Percentiles rank a stretch among this genome's conserved stretches.
Evolutionary conservation across 805 yeast genomes (phyloP).

Genomic region (Saccharomycopsis fodiens): DNA sequence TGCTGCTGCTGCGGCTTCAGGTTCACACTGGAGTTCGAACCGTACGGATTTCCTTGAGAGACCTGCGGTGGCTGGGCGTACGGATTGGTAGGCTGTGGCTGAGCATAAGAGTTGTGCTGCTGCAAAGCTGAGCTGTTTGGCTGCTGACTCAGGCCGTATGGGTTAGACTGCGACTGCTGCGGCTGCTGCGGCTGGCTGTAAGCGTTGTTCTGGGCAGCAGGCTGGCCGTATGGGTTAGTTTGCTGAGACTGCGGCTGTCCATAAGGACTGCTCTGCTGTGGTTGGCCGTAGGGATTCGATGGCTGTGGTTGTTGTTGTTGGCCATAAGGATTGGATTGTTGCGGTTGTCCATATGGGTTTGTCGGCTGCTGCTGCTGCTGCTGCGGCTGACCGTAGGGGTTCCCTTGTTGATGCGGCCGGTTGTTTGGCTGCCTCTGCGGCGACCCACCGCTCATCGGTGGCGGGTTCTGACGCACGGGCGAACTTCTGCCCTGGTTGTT

Average conservation of each 20-base stretch:
- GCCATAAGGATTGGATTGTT: conserved; percentile 1
- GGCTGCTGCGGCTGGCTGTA: not conserved
- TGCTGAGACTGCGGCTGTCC: not conserved
- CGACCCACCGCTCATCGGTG: not conserved
- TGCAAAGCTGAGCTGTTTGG: too few species aligned
- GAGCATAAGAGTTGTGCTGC: conserved; percentile 1
- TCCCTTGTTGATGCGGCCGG: not conserved
- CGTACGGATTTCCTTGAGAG: not conserved
- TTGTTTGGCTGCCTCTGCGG: conserved; percentile 5
- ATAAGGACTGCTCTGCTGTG: not conserved
- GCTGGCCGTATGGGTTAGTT: not conserved
- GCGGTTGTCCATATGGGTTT: conserved; percentile 5
- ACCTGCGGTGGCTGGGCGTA: not conserved
- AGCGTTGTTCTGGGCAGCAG: not conserved
- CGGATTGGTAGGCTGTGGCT: not conserved
- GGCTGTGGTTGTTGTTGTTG: conserved; percentile 2
- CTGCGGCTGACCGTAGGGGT: not conserved
- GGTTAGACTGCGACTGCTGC: not conserved
- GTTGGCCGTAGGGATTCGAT: not conserved
- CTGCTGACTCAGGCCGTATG: not conserved
- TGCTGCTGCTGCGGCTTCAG: conserved; percentile 1
- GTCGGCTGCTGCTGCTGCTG: not conserved
- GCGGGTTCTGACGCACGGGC: not conserved
- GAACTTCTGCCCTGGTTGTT: not conserved
- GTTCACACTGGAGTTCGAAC: not conserved